These are phyloP conservation scores for Rubus idaeus DNA, from an alignment of 306 rosid species.

Conservation along the genomic window DNA sequence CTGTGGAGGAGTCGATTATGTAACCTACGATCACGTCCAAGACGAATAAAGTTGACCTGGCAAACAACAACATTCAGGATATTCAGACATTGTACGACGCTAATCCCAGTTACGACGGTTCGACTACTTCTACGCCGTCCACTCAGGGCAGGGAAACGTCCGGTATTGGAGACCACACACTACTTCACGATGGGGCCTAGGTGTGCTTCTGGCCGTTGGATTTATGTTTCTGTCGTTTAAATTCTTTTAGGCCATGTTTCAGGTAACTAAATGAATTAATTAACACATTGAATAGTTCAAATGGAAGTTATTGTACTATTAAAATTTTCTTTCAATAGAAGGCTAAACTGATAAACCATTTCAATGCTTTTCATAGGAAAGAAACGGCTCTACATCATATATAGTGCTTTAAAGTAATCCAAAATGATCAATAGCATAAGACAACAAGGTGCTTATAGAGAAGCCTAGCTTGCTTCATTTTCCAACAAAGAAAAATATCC, in stretches of 20 bases:
- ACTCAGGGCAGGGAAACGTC: slow-evolving; percentile 46
- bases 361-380: too few relatives aligned
- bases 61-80: slow-evolving; percentile 57
- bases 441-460: background rate
- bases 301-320: too few relatives aligned
- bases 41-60: slow-evolving; percentile 62
- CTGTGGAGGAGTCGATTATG: slow-evolving; percentile 74
- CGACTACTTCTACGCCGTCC: slow-evolving; percentile 30
- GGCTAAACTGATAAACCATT: too few relatives aligned
- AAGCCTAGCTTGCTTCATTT: background rate
- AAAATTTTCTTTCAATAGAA: too few relatives aligned
- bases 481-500: too few relatives aligned
- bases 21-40: slow-evolving; percentile 64
- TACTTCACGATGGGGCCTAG: slow-evolving; percentile 25
- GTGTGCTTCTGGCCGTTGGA: slow-evolving; percentile 28
- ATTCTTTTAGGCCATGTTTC: background rate
- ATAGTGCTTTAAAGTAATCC: too few relatives aligned
- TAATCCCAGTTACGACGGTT: slow-evolving; percentile 45
- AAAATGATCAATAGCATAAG: background rate
- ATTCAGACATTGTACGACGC: slow-evolving; percentile 67
- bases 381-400: too few relatives aligned
- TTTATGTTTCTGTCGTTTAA: slow-evolving; percentile 11
- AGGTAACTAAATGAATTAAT: too few relatives aligned
- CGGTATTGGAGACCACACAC: slow-evolving; percentile 19
- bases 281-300: too few relatives aligned